A percentile compares a stretch with the other conserved stretches of the same genome.
phyloP scores from a whole-genome alignment of 257 asterid species.

The Verbena officinalis region DNA sequence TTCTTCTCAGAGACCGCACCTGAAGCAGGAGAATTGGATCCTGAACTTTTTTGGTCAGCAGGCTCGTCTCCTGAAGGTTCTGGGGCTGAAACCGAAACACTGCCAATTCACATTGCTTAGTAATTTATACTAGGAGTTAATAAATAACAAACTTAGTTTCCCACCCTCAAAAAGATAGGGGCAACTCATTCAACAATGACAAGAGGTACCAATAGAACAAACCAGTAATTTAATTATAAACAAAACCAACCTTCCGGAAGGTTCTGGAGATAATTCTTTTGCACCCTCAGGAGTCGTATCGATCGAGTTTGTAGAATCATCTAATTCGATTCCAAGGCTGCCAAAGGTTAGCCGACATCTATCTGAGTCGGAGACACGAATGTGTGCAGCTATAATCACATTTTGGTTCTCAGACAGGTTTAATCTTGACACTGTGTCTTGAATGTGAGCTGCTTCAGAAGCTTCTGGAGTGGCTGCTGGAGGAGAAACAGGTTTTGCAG shows the following conservation, averaged over 20 bases:
- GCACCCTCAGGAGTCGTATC: conserved; percentile 40
- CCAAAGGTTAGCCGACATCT: conserved; percentile 86
- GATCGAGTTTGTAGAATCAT: conserved; percentile 38
- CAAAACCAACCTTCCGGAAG: conserved; percentile 59
- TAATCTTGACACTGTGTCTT: conserved; percentile 53
- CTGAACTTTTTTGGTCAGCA: conserved; percentile 59
- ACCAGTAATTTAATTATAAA: conserved; percentile 13
- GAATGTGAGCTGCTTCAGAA: conserved; percentile 45
- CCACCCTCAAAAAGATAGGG: conserved; percentile 13
- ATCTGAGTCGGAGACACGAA: conserved; percentile 88
- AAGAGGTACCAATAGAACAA: neutral
- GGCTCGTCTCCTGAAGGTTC: conserved; percentile 61
- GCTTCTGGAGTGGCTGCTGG: conserved; percentile 47
- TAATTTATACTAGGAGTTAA: conserved; percentile 29
- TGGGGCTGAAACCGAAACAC: conserved; percentile 55
- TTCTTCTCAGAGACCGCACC: conserved; percentile 53
- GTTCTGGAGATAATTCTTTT: conserved; percentile 49
- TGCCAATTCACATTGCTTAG: conserved; percentile 39
- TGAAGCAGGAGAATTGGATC: conserved; percentile 66
- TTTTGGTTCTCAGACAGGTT: conserved; percentile 66
- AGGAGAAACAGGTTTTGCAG: conserved; percentile 58
- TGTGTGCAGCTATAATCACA: conserved; percentile 90
- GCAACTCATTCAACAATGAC: no score
- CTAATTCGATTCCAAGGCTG: conserved; percentile 72
- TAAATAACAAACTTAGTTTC: neutral